Evolutionary conservation across 352 stramenopile species (phyloP), one percentile per base, ranked within the genome.

Genomic region (Pythium graminicola): DNA sequence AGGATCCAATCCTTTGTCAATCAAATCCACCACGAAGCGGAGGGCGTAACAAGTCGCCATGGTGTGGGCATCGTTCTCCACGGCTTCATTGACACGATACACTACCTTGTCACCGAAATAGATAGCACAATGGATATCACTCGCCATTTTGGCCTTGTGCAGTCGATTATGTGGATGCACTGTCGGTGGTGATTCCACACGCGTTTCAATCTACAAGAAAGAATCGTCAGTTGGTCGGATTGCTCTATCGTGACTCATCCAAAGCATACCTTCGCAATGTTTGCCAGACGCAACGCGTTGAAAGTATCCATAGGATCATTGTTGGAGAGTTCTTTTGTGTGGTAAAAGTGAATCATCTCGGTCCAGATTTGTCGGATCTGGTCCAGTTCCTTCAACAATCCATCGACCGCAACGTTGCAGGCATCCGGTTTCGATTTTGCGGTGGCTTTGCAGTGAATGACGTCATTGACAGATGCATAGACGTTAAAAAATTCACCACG

Each of bases 11-110:
- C 72, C 77, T 35, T 62, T 73, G 54, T 91, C 76, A 36, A 91
- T 88, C 39, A 91, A 57, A 56, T 89, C 72, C 41, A 73, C 56
- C 6, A 89, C 57, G 62, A 86, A 91, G n/a, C 80, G 73, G 6
- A 70, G 69, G 20, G 70, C 65, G 35, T 56, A 58, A 41, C 63
- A 81, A 22, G 79, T 79, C 4, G 67, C 81, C n/a, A 85, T 54
- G 2, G 60, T 49, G 27, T 67, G 63, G 9, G 70, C 76, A 0
- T 86, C 77, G 14, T 55, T 54, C 54, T 91, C 73, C 24, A 64
- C 69, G 6, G 68, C 64, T 31, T 70, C 77, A 1, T 69, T 65
- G 24, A 80, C 77, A 20, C 77, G 65, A 46, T 70, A 88, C 20
- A 79, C 50, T 0, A 70, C 67, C 46, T 84, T 62, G 0, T 50